Base-by-base conservation (phyloP, 345 rosid species). In the Physaria fendleri region DNA sequence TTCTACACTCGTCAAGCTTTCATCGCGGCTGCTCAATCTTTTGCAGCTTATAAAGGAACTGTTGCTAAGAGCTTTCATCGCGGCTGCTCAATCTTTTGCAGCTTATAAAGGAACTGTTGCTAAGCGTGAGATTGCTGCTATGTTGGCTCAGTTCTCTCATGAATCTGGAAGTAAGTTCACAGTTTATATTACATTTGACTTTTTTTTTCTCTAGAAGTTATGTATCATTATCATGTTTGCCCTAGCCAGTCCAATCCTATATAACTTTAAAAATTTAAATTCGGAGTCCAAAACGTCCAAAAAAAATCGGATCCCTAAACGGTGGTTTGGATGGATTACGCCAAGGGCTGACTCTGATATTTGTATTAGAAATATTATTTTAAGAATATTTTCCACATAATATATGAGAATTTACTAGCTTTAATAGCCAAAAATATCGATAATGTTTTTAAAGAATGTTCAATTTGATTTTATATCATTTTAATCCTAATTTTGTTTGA, bases 41-140 rank as follows among this genome's bases (percentile, higher is more conserved):
- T 44, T 12, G 17, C 73, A 1, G 62, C 50, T 8, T 72, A 66
- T 28, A 69, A 77, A 0, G 75, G 39, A 21, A 80, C 77, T 3
- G 85, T 76, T 4, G 69, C 81, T 46, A 77, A 59, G 52, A n/a
- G n/a, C n/a, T n/a, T n/a, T n/a, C n/a, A n/a, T n/a, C n/a, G n/a
- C 55, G 6, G 76, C 81, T 2, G 27, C 58, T 34, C 27, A 66
- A 30, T 65, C 77, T 0, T 77, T 44, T 12, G 17, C 73, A 1
- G 62, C 50, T 8, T 72, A 66, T 28, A 69, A 77, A 0, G 75
- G 39, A 21, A 80, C 77, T 3, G 85, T 76, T 4, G 69, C 81
- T 46, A 77, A 59, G 52, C 83, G 83, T 18, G 83, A 79, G 69
- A 64, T 79, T 62, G 81, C 84, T 0, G 84, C 84, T 33, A 76